phyloP scores from a whole-genome alignment of 73 alveolate genomes.

The Paramecium octaurelia region DNA sequence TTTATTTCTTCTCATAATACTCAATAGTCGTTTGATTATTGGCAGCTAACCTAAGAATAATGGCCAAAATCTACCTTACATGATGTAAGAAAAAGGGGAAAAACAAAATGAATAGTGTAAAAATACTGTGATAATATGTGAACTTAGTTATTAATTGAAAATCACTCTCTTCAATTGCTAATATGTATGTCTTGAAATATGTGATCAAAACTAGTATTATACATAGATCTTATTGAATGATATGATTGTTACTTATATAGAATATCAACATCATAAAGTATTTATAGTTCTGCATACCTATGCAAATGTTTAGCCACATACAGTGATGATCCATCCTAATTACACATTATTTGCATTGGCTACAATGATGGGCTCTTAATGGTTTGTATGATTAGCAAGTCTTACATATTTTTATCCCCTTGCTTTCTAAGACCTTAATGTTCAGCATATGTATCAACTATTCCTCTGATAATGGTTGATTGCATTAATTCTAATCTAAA shows the following conservation, averaged over 20 bases:
- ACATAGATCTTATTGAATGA: neutral
- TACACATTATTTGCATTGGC: slow-evolving; percentile 78
- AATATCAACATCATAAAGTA: slow-evolving; percentile 60
- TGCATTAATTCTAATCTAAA: neutral
- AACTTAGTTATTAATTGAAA: neutral
- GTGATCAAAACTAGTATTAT: neutral
- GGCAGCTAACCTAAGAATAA: neutral
- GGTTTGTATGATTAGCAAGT: slow-evolving; percentile 76
- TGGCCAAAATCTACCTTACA: neutral
- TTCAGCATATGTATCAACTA: neutral
- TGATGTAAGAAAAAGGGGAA: neutral
- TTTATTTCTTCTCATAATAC: neutral
- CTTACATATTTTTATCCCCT: slow-evolving; percentile 58
- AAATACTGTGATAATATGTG: neutral
- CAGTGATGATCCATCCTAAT: slow-evolving; percentile 94
- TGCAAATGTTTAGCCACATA: slow-evolving; percentile 84
- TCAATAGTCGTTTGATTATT: neutral
- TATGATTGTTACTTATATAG: neutral
- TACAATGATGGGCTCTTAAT: slow-evolving; percentile 86
- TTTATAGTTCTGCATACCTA: slow-evolving; percentile 79
- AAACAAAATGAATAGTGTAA: neutral
- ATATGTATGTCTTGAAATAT: neutral
- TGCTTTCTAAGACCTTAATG: neutral
- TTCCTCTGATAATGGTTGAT: neutral
- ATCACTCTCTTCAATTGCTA: neutral